Conservation (phyloP, 352 stramenopile species). For the Plasmopara viticola region DNA sequence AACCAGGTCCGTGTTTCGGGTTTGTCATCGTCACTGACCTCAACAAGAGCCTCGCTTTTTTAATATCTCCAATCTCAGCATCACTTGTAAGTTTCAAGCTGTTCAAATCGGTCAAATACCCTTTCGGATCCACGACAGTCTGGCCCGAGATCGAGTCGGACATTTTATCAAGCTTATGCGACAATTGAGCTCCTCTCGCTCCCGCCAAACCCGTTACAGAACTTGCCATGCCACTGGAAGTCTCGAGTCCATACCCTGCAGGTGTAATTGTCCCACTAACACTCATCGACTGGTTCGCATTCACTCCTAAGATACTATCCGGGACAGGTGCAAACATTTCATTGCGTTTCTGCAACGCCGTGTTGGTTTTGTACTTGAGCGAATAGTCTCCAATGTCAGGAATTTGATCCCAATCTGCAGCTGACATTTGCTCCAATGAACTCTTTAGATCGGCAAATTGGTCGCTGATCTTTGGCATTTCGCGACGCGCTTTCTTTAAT, state of each 20-base stretch:
- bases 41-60: conserved; percentile 95
- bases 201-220: conserved; percentile 87
- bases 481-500: conserved; percentile 80
- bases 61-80: conserved; percentile 96
- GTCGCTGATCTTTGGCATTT: conserved; percentile 92
- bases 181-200: conserved; percentile 90
- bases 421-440: conserved; percentile 85
- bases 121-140: conserved; percentile 96
- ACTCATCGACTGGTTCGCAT: conserved; percentile 21
- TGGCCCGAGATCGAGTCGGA: conserved; percentile 93
- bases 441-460: conserved; percentile 98
- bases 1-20: conserved; percentile 96
- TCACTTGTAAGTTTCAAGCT: conserved; percentile 90
- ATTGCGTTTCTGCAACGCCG: conserved; percentile 88
- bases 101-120: conserved; percentile 97
- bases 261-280: conserved; percentile 59
- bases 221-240: conserved; percentile 53
- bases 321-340: conserved; percentile 94
- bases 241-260: conserved; percentile 32
- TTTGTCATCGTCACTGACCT: conserved; percentile 97
- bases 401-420: conserved; percentile 95
- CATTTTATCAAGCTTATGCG: conserved; percentile 96
- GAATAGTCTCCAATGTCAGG: conserved; percentile 96
- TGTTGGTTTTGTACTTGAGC: conserved; percentile 87
- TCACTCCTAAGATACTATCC: conserved; percentile 87